phyloP scores from a whole-genome alignment of 2,329 filamentous ascomycete genomes.

The Lasiodiplodia theobromae region DNA sequence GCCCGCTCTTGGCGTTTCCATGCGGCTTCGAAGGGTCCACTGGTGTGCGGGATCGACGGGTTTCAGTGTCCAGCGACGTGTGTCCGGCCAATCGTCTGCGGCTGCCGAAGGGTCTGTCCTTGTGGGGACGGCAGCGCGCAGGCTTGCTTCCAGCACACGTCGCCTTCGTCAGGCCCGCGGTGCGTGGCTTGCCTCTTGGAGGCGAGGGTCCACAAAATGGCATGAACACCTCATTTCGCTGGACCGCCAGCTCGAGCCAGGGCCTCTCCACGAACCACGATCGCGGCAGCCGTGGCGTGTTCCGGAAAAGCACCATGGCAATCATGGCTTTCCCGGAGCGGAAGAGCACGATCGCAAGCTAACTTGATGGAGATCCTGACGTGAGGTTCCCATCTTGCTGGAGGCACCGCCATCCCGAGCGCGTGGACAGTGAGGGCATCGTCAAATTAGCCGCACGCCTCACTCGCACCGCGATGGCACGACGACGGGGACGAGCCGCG shows the following conservation, averaged over 20 bases:
- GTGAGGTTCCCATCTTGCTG: slow-evolving; percentile 16
- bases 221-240: slow-evolving; percentile 30
- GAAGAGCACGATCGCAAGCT: slow-evolving; percentile 27
- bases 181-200: slow-evolving; percentile 30
- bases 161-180: slow-evolving; percentile 22
- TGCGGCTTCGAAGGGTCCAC: slow-evolving; percentile 27
- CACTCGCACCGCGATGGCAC: neutral
- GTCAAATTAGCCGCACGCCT: slow-evolving; percentile 22
- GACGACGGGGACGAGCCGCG: neutral
- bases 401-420: slow-evolving; percentile 25
- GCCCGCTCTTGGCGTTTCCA: slow-evolving; percentile 25
- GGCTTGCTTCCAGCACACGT: slow-evolving; percentile 18
- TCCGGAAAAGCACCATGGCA: slow-evolving; percentile 18
- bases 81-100: slow-evolving; percentile 12
- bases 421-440: slow-evolving; percentile 4
- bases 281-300: slow-evolving; percentile 29
- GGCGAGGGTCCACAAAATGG: slow-evolving; percentile 30
- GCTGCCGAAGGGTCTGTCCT: slow-evolving; percentile 28
- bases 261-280: slow-evolving; percentile 26
- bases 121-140: slow-evolving; percentile 29
- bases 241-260: slow-evolving; percentile 24
- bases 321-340: slow-evolving; percentile 27
- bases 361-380: slow-evolving; percentile 21
- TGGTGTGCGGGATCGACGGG: slow-evolving; percentile 27
- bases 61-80: slow-evolving; percentile 21